Percentiles rank a stretch among this genome's conserved stretches.
Conservation (phyloP, 2,329 filamentous ascomycete genomes). For the Rhinocladiella similis region DNA sequence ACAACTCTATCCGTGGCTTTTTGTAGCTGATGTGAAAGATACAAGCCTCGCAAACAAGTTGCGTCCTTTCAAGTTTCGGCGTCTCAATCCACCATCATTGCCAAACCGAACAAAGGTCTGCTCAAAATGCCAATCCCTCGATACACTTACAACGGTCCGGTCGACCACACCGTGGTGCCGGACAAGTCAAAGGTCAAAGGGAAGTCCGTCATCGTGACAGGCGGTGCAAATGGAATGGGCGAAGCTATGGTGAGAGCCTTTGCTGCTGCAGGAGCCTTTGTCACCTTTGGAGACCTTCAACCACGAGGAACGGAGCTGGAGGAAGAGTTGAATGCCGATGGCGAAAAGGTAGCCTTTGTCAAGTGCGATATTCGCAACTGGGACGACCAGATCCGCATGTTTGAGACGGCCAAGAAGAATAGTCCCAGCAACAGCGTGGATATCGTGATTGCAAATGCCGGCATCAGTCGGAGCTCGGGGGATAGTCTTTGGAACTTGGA, state of each 20-base stretch:
- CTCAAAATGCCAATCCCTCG: conserved; percentile 5
- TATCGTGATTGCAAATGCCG: conserved; percentile 51
- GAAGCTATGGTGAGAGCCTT: conserved; percentile 40
- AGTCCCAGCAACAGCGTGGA: conserved; percentile 45
- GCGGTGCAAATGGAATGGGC: conserved; percentile 39
- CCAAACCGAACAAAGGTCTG: background rate
- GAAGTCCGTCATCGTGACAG: conserved; percentile 25
- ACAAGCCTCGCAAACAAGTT: too few relatives aligned
- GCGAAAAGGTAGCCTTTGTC: conserved; percentile 32
- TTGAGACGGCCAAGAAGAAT: conserved; percentile 40
- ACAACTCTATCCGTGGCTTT: too few relatives aligned
- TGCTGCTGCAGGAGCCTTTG: conserved; percentile 40
- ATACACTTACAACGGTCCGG: conserved; percentile 14
- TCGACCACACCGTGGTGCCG: conserved; percentile 25
- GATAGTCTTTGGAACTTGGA: conserved; percentile 44
- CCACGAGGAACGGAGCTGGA: conserved; percentile 8
- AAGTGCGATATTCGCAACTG: conserved; percentile 47
- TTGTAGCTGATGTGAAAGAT: too few relatives aligned
- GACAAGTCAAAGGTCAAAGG: conserved; percentile 41
- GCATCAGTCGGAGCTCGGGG: conserved; percentile 36
- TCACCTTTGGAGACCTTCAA: conserved; percentile 39
- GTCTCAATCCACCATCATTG: background rate
- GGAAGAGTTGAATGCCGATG: conserved; percentile 9
- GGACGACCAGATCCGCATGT: conserved; percentile 45
- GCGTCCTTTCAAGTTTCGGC: too few relatives aligned